Percentiles rank a stretch among this genome's conserved stretches.
phyloP scores from a whole-genome alignment of 768 basidiomycete genomes.

The Boletus tomentosulus region DNA sequence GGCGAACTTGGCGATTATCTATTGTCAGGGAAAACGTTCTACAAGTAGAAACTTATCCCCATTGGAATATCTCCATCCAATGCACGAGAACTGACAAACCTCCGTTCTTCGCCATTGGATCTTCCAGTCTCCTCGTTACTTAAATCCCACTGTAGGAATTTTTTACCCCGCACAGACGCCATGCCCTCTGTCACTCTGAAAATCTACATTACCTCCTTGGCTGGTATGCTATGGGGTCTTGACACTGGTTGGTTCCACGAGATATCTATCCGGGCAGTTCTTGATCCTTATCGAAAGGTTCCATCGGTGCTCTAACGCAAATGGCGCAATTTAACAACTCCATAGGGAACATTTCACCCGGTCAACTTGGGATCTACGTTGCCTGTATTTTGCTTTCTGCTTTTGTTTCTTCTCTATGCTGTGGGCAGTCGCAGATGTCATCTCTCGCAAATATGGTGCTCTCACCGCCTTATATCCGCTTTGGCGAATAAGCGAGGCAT shows the following conservation, averaged over 20 bases:
- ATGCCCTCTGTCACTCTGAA: conserved; percentile 16
- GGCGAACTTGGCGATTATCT: too few relatives aligned
- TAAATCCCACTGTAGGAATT: neutral
- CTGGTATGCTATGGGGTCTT: conserved; percentile 30
- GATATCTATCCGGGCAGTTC: neutral
- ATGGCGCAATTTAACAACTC: conserved; percentile 42
- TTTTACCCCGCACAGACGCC: neutral
- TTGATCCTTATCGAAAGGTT: conserved; percentile 14
- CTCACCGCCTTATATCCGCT: conserved; percentile 38
- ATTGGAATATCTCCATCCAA: too few relatives aligned
- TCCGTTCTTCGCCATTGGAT: neutral
- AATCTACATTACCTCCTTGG: conserved; percentile 26
- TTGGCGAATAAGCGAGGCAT: conserved; percentile 19
- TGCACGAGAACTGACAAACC: neutral
- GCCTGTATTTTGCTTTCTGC: conserved; percentile 42
- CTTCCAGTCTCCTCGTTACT: neutral
- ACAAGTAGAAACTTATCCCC: too few relatives aligned
- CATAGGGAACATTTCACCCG: conserved; percentile 35
- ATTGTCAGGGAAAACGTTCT: too few relatives aligned
- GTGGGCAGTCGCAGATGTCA: conserved; percentile 43
- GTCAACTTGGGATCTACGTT: conserved; percentile 41
- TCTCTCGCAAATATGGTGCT: conserved; percentile 45
- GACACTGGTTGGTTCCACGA: conserved; percentile 22
- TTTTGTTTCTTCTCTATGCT: conserved; percentile 35
- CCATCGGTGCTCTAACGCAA: conserved; percentile 43